Conservation (phyloP, 495 filamentous ascomycete species). For the Hypoxylon trugodes region DNA sequence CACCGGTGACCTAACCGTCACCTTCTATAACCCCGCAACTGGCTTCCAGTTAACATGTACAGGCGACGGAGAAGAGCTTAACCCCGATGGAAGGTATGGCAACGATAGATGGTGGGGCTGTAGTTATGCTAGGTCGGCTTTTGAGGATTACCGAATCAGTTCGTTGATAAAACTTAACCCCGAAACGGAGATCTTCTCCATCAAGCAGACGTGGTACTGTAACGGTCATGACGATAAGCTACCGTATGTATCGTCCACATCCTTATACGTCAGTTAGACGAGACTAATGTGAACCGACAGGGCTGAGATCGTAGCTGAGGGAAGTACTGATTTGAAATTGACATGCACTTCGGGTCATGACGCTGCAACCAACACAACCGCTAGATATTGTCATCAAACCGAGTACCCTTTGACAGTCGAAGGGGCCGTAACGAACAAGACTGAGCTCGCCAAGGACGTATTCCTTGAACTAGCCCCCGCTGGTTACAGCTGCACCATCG, state of each 20-base stretch:
- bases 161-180: constrained; percentile 29
- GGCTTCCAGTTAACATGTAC: constrained; percentile 27
- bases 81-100: constrained; percentile 29
- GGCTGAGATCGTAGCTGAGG: constrained; percentile 15
- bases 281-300: constrained; percentile 7
- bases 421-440: constrained; percentile 10
- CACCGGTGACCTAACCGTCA: constrained; percentile 22
- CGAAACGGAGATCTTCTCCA: constrained; percentile 22
- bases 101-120: constrained; percentile 35
- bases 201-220: constrained; percentile 33
- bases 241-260: constrained; percentile 4
- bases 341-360: constrained; percentile 27
- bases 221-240: constrained; percentile 17
- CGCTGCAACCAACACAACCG: constrained; percentile 1
- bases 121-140: not conserved
- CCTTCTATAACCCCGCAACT: constrained; percentile 23
- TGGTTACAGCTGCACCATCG: constrained; percentile 39
- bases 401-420: constrained; percentile 8
- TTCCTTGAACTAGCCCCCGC: constrained; percentile 25
- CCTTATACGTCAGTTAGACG: not conserved
- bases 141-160: constrained; percentile 14
- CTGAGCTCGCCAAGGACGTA: constrained; percentile 1
- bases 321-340: constrained; percentile 5
- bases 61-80: constrained; percentile 33
- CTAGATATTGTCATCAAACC: constrained; percentile 21